Evolutionary conservation across 495 filamentous ascomycete genomes (phyloP).

Genomic region (Bryoglossum gracile): DNA sequence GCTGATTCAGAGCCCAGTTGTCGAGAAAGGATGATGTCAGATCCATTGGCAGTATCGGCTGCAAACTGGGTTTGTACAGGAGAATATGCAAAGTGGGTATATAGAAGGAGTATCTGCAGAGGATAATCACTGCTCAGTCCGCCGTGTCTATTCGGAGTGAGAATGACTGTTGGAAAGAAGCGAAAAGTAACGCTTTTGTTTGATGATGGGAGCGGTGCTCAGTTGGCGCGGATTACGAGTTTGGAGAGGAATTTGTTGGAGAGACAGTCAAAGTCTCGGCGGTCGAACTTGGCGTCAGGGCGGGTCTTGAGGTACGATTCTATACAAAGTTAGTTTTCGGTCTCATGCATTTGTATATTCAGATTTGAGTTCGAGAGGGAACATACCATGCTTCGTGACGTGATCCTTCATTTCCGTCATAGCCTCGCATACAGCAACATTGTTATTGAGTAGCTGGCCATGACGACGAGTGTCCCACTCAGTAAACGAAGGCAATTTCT

Average conservation of each 20-base stretch:
- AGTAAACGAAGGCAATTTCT: slow-evolving; percentile 80
- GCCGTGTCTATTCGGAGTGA: no score
- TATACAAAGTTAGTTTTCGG: no score
- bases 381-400: slow-evolving; percentile 81
- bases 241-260: slow-evolving; percentile 93
- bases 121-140: slow-evolving; percentile 27
- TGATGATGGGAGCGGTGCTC: no score
- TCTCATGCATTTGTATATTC: slow-evolving; percentile 1
- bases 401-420: slow-evolving; percentile 90
- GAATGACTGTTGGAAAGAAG: no score
- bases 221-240: slow-evolving; percentile 89
- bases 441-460: slow-evolving; percentile 78
- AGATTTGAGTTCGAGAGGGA: slow-evolving; percentile 11
- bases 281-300: slow-evolving; percentile 66
- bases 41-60: slow-evolving; percentile 20
- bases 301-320: slow-evolving; percentile 51
- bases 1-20: neutral
- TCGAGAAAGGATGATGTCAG: no score
- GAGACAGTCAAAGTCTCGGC: slow-evolving; percentile 82
- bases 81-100: slow-evolving; percentile 27
- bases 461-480: slow-evolving; percentile 90
- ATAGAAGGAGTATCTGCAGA: slow-evolving; percentile 20
- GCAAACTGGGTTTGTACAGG: slow-evolving; percentile 23
- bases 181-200: no score
- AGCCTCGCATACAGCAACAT: slow-evolving; percentile 81